These are phyloP conservation scores for Oemleria cerasiformis DNA, from an alignment of 306 rosid genomes.

Conservation along the genomic window DNA sequence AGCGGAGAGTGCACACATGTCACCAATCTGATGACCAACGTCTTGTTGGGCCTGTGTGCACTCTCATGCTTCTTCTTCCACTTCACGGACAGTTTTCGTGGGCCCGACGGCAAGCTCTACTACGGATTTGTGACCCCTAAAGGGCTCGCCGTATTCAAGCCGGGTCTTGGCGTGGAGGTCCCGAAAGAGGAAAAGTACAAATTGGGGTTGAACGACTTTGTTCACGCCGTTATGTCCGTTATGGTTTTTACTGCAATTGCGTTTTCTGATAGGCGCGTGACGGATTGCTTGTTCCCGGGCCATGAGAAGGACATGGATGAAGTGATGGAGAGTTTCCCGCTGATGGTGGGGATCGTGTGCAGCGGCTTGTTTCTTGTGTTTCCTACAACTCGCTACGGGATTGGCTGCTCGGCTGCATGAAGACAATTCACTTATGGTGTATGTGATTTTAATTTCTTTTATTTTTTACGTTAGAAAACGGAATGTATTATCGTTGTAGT, in stretches of 20 bases:
- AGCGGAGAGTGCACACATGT: conserved; percentile 53
- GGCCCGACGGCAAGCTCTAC: conserved; percentile 53
- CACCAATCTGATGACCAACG: conserved; percentile 44
- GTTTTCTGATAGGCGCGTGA: conserved; percentile 67
- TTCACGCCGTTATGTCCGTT: conserved; percentile 73
- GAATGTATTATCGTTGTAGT: not conserved
- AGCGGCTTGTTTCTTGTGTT: conserved; percentile 67
- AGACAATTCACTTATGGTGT: not conserved
- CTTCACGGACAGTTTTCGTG: conserved; percentile 64
- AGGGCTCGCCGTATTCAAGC: conserved; percentile 65
- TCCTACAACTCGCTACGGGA: conserved; percentile 59
- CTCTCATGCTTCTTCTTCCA: conserved; percentile 83
- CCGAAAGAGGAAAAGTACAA: conserved; percentile 47
- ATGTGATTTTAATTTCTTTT: not conserved
- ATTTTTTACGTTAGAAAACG: not conserved
- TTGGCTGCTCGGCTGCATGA: conserved; percentile 69
- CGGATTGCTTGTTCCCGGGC: conserved; percentile 60
- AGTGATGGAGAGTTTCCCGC: conserved; percentile 69
- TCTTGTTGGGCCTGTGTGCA: conserved; percentile 42
- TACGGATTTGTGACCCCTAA: conserved; percentile 60
- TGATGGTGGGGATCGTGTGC: conserved; percentile 68
- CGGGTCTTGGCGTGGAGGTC: conserved; percentile 41
- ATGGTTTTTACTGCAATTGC: conserved; percentile 76
- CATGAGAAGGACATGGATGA: conserved; percentile 67
- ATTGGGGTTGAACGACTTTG: conserved; percentile 47